Base-by-base conservation (phyloP, 2,329 filamentous ascomycete genomes). In the Aspergillus ibericus region DNA sequence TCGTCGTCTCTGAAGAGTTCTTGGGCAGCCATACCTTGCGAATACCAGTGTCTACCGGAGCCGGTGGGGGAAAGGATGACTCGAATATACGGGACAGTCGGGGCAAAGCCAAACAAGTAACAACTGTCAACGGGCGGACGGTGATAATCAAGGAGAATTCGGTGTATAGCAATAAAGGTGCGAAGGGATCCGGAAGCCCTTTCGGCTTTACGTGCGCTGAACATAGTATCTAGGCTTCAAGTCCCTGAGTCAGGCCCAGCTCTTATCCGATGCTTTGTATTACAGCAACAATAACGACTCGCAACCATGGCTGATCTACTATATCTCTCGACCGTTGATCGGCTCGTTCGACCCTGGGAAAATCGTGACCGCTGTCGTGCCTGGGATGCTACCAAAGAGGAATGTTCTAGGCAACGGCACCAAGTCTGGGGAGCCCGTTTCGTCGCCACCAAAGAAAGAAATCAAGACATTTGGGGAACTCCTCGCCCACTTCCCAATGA, bases 101-200 rank as follows among this genome's bases (percentile, higher is more conserved):
- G 75, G 90, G 90, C 64, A 98, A 98, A 82, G 91, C 95, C 32
- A 96, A 93, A 77, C 92, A 96, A 72, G 96, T 95, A 71, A 89
- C 89, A 13, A 99, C 96, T 0, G 82, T 95, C 65, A 99, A 99
- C 76, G 92, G 93, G 35, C 87, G 92, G 69, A 97, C 91, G 49
- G 88, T 99, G 59, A 91, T 99, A 46, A 88, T 99, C 64, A 98
- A 98, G 77, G 95, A 99, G 76, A 87, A 89, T 25, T 89, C 89
- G 67, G 85, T 98, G 40, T 99, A 96, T 77, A 97, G 90, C 74
- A 98, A 98, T 72, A 99, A 99, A 82, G 95, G 93, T 92, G 76
- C 51, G 78, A n/a, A 54, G 16, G 27, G 49, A 50, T 22, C 25
- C 13, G 27, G 22, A 35, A n/a, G 7, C 7, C 13, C 42, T 47